Evolutionary conservation across 352 stramenopile genomes (phyloP).

Genomic region (Thalassiosira livingstoniorum): DNA sequence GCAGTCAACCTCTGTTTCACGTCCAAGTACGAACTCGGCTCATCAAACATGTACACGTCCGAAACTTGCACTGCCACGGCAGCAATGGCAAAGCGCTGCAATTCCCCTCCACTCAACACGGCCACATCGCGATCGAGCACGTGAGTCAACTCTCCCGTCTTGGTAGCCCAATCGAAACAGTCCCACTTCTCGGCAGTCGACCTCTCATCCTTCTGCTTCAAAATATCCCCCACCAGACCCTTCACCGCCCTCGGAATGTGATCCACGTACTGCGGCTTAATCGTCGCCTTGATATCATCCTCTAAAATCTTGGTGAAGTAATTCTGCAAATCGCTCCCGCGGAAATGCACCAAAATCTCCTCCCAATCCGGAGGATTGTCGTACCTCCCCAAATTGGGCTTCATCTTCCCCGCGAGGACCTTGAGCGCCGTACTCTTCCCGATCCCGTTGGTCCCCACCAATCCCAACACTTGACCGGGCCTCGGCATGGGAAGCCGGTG

Average conservation of each 20-base stretch:
- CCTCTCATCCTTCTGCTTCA: constrained; percentile 92
- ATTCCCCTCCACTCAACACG: constrained; percentile 96
- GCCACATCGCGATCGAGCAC: constrained; percentile 96
- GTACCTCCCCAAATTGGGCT: constrained; percentile 98
- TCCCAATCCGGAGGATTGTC: constrained; percentile 98
- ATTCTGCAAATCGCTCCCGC: constrained; percentile 93
- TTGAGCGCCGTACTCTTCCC: constrained; percentile 99
- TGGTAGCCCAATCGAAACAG: constrained; percentile 80
- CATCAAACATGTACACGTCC: constrained; percentile 99
- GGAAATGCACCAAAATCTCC: constrained; percentile 99
- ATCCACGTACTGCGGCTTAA: constrained; percentile 99
- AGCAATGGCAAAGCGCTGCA: constrained; percentile 99
- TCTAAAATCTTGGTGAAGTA: constrained; percentile 99
- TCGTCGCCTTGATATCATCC: constrained; percentile 99
- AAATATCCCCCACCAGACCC: constrained; percentile 93
- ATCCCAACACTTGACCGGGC: constrained; percentile 96
- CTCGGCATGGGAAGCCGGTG: constrained; percentile 98
- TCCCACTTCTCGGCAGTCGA: constrained; percentile 77
- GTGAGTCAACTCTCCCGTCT: constrained; percentile 95
- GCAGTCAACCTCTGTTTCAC: constrained; percentile 99
- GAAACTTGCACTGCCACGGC: constrained; percentile 94
- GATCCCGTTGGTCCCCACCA: constrained; percentile 99
- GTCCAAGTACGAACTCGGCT: constrained; percentile 99
- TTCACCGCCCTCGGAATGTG: constrained; percentile 96
- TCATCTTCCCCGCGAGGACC: constrained; percentile 98